Base-by-base conservation (phyloP, 768 basidiomycete genomes). In the Kwoniella sp. region DNA sequence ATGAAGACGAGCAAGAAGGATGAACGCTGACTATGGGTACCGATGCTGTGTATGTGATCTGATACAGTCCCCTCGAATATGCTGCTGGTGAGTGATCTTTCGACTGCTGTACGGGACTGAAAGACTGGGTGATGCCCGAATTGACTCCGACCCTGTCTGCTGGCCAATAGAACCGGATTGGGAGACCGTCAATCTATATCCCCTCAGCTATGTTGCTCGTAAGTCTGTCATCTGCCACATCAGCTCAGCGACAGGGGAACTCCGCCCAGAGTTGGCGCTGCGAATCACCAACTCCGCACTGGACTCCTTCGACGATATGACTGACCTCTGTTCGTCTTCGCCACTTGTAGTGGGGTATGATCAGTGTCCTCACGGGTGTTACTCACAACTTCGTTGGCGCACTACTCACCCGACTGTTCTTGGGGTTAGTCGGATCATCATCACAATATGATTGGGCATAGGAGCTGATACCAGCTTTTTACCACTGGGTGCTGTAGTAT, bases 391-490 rank as follows among this genome's bases (percentile, higher is more conserved):
- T 80, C 59, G 58, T 45, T 9, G 77, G 78, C 0, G 76, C 77
- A 0, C 66, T 83, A 2, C 47, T 80, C 25, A 87, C 88, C 0
- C 84, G 90, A 22, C 90, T 92, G 75, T 78, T 78, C 77, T 83
- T 92, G 45, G 91, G 91, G 48, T 87, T 86, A 64, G 83, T 85
- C 11, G 17, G 17, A 45, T 45, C 41, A 45, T n/a, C n/a, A n/a
- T n/a, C n/a, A n/a, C n/a, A n/a, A n/a, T n/a, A n/a, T n/a, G n/a
- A n/a, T n/a, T n/a, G n/a, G n/a, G n/a, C n/a, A n/a, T n/a, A n/a
- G n/a, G n/a, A n/a, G n/a, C n/a, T n/a, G n/a, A n/a, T n/a, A n/a
- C n/a, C n/a, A n/a, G n/a, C n/a, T n/a, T n/a, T n/a, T n/a, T n/a
- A n/a, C n/a, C n/a, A n/a, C n/a, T n/a, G n/a, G n/a, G n/a, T n/a